phyloP scores from a whole-genome alignment of 805 yeast species.

The Metschnikowia continentalis region DNA sequence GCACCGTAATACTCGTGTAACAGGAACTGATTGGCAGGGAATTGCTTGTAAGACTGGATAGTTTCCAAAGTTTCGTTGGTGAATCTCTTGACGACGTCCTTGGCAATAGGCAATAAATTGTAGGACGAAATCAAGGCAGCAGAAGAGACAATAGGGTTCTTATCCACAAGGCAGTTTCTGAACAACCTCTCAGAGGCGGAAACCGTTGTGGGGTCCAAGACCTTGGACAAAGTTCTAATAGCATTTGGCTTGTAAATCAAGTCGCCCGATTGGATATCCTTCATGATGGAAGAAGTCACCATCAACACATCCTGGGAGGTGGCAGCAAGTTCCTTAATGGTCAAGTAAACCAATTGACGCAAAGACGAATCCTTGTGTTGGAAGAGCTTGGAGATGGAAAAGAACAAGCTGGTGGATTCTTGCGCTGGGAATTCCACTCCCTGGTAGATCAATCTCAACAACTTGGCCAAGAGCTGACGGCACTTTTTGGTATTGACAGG shows the following conservation, averaged over 20 bases:
- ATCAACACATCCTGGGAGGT: constrained; percentile 88
- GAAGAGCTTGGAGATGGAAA: constrained; percentile 89
- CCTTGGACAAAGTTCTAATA: constrained; percentile 83
- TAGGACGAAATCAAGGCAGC: constrained; percentile 94
- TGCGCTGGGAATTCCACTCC: constrained; percentile 85
- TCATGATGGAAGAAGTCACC: constrained; percentile 98
- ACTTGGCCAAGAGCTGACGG: constrained; percentile 74
- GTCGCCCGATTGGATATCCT: constrained; percentile 91
- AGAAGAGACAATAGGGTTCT: constrained; percentile 79
- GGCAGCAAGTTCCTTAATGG: constrained; percentile 84
- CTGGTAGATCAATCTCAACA: constrained; percentile 73
- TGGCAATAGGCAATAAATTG: constrained; percentile 83
- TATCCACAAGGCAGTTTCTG: constrained; percentile 90
- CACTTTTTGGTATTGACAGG: constrained; percentile 87
- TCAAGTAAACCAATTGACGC: constrained; percentile 90
- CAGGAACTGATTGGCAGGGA: constrained; percentile 47
- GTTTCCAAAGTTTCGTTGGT: constrained; percentile 92
- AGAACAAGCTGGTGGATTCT: constrained; percentile 90
- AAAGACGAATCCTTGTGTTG: constrained; percentile 85
- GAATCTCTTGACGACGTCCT: constrained; percentile 90
- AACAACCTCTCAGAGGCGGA: constrained; percentile 89
- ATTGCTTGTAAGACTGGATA: constrained; percentile 57
- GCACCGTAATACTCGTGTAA: constrained; percentile 54
- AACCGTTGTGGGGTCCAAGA: constrained; percentile 85
- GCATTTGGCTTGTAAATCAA: constrained; percentile 89